Evolutionary conservation across 495 filamentous ascomycete genomes (phyloP).

Genomic region (Aspergillus ellipticus): DNA sequence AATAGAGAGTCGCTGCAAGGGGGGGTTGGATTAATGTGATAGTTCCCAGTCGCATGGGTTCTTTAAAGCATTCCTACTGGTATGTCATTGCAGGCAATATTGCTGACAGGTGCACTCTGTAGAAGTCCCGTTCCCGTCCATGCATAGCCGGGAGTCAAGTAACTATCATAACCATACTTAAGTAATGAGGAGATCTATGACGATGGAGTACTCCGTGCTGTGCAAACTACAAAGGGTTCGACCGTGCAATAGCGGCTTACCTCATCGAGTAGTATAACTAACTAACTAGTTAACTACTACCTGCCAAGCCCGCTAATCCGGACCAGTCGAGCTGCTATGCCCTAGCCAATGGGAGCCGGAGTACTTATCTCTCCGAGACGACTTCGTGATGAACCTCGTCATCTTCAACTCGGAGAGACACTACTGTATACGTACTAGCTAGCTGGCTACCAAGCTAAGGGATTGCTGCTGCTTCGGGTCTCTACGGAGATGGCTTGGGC

Average conservation of each 20-base stretch:
- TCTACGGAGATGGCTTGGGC: not conserved
- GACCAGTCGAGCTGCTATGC: conserved; percentile 19
- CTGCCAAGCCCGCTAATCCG: conserved; percentile 12
- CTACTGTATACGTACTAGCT: too few species aligned
- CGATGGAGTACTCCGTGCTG: too few species aligned
- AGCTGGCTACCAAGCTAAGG: too few species aligned
- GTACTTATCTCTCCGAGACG: conserved; percentile 27
- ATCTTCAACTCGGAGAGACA: too few species aligned
- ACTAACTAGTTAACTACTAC: too few species aligned
- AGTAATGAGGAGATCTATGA: too few species aligned
- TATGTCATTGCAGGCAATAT: not conserved
- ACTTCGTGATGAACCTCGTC: too few species aligned
- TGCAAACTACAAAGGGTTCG: not conserved
- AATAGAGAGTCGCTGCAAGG: too few species aligned
- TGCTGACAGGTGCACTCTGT: not conserved
- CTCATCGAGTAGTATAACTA: not conserved
- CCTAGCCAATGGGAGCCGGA: conserved; percentile 23
- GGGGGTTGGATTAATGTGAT: too few species aligned
- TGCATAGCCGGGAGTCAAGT: too few species aligned
- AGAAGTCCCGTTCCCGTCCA: not conserved
- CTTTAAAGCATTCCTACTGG: not conserved
- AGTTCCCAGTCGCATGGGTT: not conserved
- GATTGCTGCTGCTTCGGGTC: not conserved
- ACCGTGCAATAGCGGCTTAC: not conserved
- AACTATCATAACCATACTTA: too few species aligned